phyloP scores from a whole-genome alignment of 768 basidiomycete species.

The Tylopilus rubrobrunneus region DNA sequence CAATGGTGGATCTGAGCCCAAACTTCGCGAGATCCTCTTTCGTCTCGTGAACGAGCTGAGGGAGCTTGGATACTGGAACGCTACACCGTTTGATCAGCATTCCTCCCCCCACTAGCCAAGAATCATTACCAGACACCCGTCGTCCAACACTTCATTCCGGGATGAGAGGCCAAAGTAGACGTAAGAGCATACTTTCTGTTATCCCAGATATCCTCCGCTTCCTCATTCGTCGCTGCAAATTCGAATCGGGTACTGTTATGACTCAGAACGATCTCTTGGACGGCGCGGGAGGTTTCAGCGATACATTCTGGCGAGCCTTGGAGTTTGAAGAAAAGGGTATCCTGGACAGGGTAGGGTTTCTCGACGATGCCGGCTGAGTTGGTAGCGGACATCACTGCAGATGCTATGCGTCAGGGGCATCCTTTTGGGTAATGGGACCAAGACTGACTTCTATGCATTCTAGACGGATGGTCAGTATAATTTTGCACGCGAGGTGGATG shows the following conservation, averaged over 20 bases:
- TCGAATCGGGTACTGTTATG: slow-evolving; percentile 67
- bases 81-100: slow-evolving; percentile 28
- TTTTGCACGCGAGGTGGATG: neutral
- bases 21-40: slow-evolving; percentile 67
- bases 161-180: slow-evolving; percentile 60
- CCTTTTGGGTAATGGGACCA: neutral
- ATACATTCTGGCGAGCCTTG: slow-evolving; percentile 69
- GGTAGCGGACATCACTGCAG: slow-evolving; percentile 71
- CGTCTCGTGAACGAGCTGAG: slow-evolving; percentile 70
- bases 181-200: slow-evolving; percentile 82
- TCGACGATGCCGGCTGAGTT: slow-evolving; percentile 62
- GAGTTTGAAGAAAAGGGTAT: slow-evolving; percentile 89
- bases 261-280: slow-evolving; percentile 58
- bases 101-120: neutral
- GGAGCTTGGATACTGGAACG: slow-evolving; percentile 67
- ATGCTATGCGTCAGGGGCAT: neutral
- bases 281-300: slow-evolving; percentile 50
- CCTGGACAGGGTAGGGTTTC: slow-evolving; percentile 60
- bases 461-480: slow-evolving; percentile 21
- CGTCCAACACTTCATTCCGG: slow-evolving; percentile 71
- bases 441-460: slow-evolving; percentile 81
- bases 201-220: slow-evolving; percentile 77
- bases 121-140: slow-evolving; percentile 80
- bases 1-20: slow-evolving; percentile 63
- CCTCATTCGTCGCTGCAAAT: slow-evolving; percentile 70